Conservation (phyloP, 129 eudicot genomes). For the Artemisia argyi region DNA sequence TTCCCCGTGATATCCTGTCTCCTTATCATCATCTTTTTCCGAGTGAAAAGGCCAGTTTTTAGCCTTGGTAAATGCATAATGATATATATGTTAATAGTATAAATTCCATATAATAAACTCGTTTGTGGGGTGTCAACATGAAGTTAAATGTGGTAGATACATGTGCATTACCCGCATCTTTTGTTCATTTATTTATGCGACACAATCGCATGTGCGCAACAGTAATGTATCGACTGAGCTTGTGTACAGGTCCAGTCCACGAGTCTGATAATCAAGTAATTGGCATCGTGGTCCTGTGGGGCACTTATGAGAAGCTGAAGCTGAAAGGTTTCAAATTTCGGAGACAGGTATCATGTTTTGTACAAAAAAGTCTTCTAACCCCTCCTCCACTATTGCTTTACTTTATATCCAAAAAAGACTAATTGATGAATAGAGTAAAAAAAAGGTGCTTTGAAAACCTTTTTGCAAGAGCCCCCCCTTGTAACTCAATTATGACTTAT, state of each 20-base stretch:
- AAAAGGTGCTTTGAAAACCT: conserved; percentile 23
- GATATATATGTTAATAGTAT: conserved; percentile 2
- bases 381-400: conserved; percentile 24
- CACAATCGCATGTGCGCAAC: conserved; percentile 14
- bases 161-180: too few relatives aligned
- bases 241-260: conserved; percentile 23
- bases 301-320: conserved; percentile 33
- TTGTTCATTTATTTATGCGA: not conserved
- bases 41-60: conserved; percentile 3
- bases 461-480: conserved; percentile 29
- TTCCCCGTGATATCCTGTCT: conserved; percentile 20
- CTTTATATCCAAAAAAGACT: conserved; percentile 51
- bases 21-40: not conserved
- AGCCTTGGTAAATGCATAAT: conserved; percentile 5
- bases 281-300: conserved; percentile 35
- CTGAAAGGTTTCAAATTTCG: not conserved
- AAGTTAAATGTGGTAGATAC: not conserved
- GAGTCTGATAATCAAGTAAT: conserved; percentile 32
- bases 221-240: conserved; percentile 25
- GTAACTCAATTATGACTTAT: conserved; percentile 33
- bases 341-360: conserved; percentile 48
- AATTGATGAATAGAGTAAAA: conserved; percentile 18
- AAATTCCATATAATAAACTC: not conserved
- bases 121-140: not conserved
- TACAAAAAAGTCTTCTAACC: conserved; percentile 35